Evolutionary conservation across 805 yeast species (phyloP).

Genomic region (Wickerhamomyces bisporus): DNA sequence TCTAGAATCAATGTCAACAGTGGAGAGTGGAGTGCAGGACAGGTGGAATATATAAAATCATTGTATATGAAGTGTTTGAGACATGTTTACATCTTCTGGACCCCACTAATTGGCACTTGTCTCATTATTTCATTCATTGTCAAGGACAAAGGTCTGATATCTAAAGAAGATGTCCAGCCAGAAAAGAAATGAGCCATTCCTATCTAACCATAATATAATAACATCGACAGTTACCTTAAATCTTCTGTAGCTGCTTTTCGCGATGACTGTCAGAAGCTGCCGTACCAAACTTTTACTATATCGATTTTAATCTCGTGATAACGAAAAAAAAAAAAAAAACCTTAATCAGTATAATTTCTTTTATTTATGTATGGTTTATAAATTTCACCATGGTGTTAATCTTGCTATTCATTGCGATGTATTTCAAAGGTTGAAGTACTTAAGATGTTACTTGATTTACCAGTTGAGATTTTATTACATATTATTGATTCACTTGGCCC

Average conservation of each 20-base stretch:
- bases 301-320: not conserved
- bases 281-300: not conserved
- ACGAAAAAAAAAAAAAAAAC: too few species aligned
- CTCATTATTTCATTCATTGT: conserved; percentile 10
- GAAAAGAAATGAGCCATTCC: too few species aligned
- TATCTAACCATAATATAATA: too few species aligned
- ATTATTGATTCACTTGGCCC: not conserved
- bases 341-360: too few species aligned
- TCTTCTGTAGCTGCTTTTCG: too few species aligned
- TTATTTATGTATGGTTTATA: too few species aligned
- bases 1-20: conserved; percentile 11
- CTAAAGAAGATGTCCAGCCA: not conserved
- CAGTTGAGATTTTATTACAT: not conserved
- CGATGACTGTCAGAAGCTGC: not conserved
- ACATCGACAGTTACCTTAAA: too few species aligned
- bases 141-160: conserved; percentile 15
- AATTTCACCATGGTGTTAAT: too few species aligned
- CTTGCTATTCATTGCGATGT: too few species aligned
- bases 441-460: not conserved
- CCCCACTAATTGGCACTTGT: conserved; percentile 14
- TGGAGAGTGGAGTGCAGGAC: conserved; percentile 5
- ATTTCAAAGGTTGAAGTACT: too few species aligned
- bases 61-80: conserved; percentile 15
- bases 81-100: conserved; percentile 17
- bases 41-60: conserved; percentile 9